Evolutionary conservation across 1,139 yeast genomes (phyloP), one percentile per base, ranked within the genome.

Genomic region (Scheffersomyces insectosa): DNA sequence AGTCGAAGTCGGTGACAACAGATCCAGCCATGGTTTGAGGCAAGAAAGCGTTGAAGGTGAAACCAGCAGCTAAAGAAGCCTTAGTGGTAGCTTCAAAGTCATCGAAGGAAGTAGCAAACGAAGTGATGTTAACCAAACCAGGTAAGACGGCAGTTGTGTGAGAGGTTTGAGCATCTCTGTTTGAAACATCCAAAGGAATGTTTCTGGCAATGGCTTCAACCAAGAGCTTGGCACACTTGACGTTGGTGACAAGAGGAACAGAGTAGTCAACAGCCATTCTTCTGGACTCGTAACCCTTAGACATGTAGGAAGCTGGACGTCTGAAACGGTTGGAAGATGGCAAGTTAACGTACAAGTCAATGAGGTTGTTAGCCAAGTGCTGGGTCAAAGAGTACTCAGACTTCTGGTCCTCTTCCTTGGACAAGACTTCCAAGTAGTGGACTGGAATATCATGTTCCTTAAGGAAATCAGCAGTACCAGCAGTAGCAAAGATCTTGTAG

Each of bases 191-290:
- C 57, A 90, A 72, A 13, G 79, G 55, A 53, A 83, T 75, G 57
- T 76, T 72, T 72, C 96, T 79, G 16, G 96, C 79, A 56, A 95
- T 71, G 13, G 99, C 99, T 72, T 93, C 98, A 55, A 93, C 85
- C 69, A 95, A 79, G 56, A 95, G 77, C 72, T 95, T 95, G 51
- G 99, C 99, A 75, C 93, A 85, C 74, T 95, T 95, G 56, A 93
- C 99, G 64, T 95, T 95, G 54, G 99, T 93, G 41, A 95, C 97
- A 67, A 95, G 79, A 42, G 99, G 99, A 64, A 95, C 88, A 42
- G 97, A 91, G 66, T 88, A 95, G 70, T 95, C 99, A 54, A 95
- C 98, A 55, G 99, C 99, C 98, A 95, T 88, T 78, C 99, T 95
- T 79, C 99, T 95, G 43, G 98, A 88, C 70, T 83, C 85, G 79